These are phyloP conservation scores for Dinochytrium kinnereticum DNA, from an alignment of 371 early-diverging fungal species.

Conservation along the genomic window DNA sequence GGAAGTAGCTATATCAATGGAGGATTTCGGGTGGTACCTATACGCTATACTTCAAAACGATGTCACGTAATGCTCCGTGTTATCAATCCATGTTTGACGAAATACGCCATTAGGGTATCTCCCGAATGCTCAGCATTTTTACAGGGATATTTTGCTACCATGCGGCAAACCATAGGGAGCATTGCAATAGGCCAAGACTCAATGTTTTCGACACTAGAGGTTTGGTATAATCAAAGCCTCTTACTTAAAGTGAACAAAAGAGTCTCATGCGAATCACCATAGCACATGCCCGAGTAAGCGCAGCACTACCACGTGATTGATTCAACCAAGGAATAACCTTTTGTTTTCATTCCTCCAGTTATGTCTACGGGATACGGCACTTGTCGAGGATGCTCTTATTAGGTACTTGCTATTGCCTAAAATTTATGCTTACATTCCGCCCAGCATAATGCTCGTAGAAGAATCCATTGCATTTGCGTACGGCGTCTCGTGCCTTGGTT, in stretches of 20 bases:
- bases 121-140: conserved; percentile 28
- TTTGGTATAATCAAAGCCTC: neutral
- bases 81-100: too few species aligned
- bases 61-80: conserved; percentile 18
- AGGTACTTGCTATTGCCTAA: conserved; percentile 8
- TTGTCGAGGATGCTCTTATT: conserved; percentile 37
- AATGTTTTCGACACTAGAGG: conserved; percentile 37
- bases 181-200: conserved; percentile 15
- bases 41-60: conserved; percentile 18
- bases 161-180: conserved; percentile 20
- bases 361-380: conserved; percentile 31
- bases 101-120: too few species aligned
- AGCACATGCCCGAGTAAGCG: conserved; percentile 32
- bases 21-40: conserved; percentile 29
- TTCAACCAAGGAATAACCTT: too few species aligned
- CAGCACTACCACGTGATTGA: too few species aligned
- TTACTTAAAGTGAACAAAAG: neutral
- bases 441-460: conserved; percentile 37
- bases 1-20: conserved; percentile 19
- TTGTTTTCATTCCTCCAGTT: too few species aligned
- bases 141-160: conserved; percentile 24
- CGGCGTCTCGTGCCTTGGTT: conserved; percentile 36
- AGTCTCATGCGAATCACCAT: conserved; percentile 26
- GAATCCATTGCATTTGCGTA: conserved; percentile 25
- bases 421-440: too few species aligned